Evolutionary conservation across 495 filamentous ascomycete genomes (phyloP).

Genomic region (Neurospora sp.): DNA sequence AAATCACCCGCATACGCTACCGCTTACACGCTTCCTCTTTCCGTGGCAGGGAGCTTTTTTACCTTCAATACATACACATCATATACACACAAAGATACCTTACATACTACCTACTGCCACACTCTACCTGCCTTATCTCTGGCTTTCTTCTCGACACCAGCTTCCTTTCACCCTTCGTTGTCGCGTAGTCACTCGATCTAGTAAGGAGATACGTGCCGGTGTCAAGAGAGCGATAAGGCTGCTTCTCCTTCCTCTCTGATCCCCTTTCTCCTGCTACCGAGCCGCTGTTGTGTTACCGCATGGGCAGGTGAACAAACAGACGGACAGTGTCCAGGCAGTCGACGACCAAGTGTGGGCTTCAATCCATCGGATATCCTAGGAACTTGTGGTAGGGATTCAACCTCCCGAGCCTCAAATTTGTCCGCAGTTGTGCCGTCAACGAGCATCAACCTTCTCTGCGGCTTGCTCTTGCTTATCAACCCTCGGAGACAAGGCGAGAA

Average conservation of each 20-base stretch:
- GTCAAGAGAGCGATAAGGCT: not conserved
- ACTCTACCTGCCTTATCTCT: not conserved
- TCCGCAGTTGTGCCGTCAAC: not conserved
- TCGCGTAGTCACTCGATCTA: not conserved
- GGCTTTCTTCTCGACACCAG: not conserved
- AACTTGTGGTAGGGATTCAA: not conserved
- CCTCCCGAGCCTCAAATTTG: not conserved
- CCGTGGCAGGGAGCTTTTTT: not conserved
- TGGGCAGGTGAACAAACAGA: not conserved
- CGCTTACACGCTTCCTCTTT: not conserved
- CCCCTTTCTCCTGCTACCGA: not conserved
- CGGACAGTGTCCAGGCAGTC: not conserved
- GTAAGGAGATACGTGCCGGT: not conserved
- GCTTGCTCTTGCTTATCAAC: not conserved
- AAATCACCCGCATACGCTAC: not conserved
- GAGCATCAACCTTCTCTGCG: conserved; percentile 3
- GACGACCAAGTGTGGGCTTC: not conserved
- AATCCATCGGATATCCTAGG: not conserved
- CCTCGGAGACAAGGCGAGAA: not conserved
- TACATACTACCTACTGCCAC: not conserved
- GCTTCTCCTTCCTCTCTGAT: not conserved
- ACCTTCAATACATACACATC: not conserved
- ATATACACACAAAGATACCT: not conserved
- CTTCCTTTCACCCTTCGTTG: not conserved
- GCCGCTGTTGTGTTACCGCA: not conserved